Evolutionary conservation across 805 yeast genomes (phyloP).

Genomic region (Metschnikowia hibisci): DNA sequence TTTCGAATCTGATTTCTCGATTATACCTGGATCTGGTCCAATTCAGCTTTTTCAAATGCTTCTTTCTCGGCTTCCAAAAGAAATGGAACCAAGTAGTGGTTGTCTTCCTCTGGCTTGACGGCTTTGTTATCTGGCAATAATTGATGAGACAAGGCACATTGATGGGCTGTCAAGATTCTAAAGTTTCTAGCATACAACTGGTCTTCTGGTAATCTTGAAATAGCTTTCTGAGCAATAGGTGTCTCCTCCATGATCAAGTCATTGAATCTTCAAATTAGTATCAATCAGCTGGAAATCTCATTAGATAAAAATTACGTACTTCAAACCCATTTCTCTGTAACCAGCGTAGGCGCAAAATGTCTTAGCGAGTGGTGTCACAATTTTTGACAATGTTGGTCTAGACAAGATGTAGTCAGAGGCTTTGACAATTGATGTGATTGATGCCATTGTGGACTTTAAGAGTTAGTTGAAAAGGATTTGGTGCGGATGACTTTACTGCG

Average conservation of each 20-base stretch:
- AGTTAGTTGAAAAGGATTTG: constrained; percentile 1
- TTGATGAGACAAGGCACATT: constrained; percentile 77
- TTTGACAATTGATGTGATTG: constrained; percentile 67
- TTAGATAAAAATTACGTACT: constrained; percentile 25
- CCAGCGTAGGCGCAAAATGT: constrained; percentile 74
- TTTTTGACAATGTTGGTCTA: constrained; percentile 71
- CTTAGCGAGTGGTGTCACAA: constrained; percentile 77
- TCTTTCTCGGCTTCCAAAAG: constrained; percentile 93
- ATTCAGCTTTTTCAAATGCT: constrained; percentile 78
- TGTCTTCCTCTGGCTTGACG: constrained; percentile 74
- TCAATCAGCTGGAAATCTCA: background rate
- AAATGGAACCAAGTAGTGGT: constrained; percentile 80
- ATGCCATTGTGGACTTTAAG: constrained; percentile 38
- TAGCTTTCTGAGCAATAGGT: constrained; percentile 81
- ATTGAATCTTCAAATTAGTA: constrained; percentile 53
- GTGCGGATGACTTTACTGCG: constrained; percentile 7
- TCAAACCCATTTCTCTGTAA: constrained; percentile 92
- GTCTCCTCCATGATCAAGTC: constrained; percentile 87
- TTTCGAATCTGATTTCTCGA: background rate
- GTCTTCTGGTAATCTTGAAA: constrained; percentile 78
- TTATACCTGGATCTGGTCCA: constrained; percentile 64
- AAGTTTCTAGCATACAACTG: constrained; percentile 87
- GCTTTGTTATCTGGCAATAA: constrained; percentile 78
- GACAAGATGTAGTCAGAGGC: constrained; percentile 75
- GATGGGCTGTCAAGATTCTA: constrained; percentile 91